Conservation (phyloP, 129 eudicot genomes). For the Pseudognaphalium luteoalbum region DNA sequence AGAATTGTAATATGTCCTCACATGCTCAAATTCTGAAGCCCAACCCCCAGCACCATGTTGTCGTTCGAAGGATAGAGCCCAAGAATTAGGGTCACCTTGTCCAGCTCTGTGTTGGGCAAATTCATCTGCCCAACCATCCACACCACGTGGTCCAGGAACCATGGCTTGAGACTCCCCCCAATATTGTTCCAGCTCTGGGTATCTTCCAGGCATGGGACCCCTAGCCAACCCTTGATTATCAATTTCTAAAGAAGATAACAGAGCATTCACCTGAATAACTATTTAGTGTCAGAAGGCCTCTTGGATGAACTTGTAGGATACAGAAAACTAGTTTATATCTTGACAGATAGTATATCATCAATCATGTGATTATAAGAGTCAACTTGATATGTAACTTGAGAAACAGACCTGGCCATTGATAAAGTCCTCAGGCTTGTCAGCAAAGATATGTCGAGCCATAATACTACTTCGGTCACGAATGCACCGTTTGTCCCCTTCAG, state of each 20-base stretch:
- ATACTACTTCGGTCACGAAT: constrained; percentile 98
- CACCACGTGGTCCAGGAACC: constrained; percentile 55
- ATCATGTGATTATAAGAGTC: constrained; percentile 2
- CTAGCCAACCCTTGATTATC: constrained; percentile 63
- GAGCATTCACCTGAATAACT: constrained; percentile 79
- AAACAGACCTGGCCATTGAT: constrained; percentile 76
- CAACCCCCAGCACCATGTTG: constrained; percentile 92
- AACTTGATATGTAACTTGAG: constrained; percentile 5
- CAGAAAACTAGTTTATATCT: neutral
- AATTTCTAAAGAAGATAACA: constrained; percentile 82
- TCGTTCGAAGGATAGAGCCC: constrained; percentile 88
- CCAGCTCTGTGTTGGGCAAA: constrained; percentile 52
- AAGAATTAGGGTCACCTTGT: constrained; percentile 63
- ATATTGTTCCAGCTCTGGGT: constrained; percentile 81
- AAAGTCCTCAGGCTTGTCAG: constrained; percentile 85
- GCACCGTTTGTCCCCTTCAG: constrained; percentile 91
- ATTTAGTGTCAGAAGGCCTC: constrained; percentile 3
- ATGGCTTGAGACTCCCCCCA: constrained; percentile 89
- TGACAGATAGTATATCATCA: neutral
- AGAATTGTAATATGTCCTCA: constrained; percentile 34
- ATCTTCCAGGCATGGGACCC: constrained; percentile 74
- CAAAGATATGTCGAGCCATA: constrained; percentile 96
- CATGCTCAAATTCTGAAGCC: constrained; percentile 98
- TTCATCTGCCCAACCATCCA: constrained; percentile 87
- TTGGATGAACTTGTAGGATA: constrained; percentile 1